Percentiles rank a stretch among this genome's conserved stretches.
These are phyloP conservation scores for Thuja plicata DNA, from an alignment of 83 land plant genomes.

Conservation along the genomic window DNA sequence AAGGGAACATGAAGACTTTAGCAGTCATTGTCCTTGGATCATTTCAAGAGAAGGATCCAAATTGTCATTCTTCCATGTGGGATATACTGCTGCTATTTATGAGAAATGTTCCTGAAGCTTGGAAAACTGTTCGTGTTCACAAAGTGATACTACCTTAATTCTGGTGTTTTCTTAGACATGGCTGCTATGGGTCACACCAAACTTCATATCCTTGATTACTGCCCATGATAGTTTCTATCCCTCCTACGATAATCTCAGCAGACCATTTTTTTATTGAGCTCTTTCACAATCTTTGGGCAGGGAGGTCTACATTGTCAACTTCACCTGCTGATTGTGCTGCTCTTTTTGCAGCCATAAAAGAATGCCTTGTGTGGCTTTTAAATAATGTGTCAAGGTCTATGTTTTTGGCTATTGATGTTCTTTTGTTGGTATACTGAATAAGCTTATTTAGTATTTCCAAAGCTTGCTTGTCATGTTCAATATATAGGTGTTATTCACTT, in stretches of 20 bases:
- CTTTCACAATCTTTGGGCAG: conserved; percentile 82
- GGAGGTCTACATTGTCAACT: conserved; percentile 33
- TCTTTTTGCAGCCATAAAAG: conserved; percentile 67
- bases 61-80: conserved; percentile 96
- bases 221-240: conserved; percentile 59
- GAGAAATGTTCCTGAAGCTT: conserved; percentile 63
- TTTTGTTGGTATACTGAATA: not conserved
- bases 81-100: conserved; percentile 68
- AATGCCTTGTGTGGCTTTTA: conserved; percentile 79
- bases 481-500: not conserved
- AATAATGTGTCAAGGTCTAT: conserved; percentile 70
- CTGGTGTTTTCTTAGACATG: conserved; percentile 83
- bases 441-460: not conserved
- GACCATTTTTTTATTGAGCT: conserved; percentile 64
- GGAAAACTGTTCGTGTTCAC: conserved; percentile 52
- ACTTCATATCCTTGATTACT: conserved; percentile 77
- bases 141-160: conserved; percentile 63
- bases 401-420: not conserved
- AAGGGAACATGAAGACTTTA: conserved; percentile 48
- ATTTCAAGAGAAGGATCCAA: conserved; percentile 80
- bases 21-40: conserved; percentile 71
- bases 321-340: conserved; percentile 38
- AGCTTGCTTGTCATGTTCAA: not conserved
- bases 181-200: conserved; percentile 92
- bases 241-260: conserved; percentile 41